These are phyloP conservation scores for Bondarzewia mesenterica DNA, from an alignment of 1,284 basidiomycete species.

Conservation along the genomic window DNA sequence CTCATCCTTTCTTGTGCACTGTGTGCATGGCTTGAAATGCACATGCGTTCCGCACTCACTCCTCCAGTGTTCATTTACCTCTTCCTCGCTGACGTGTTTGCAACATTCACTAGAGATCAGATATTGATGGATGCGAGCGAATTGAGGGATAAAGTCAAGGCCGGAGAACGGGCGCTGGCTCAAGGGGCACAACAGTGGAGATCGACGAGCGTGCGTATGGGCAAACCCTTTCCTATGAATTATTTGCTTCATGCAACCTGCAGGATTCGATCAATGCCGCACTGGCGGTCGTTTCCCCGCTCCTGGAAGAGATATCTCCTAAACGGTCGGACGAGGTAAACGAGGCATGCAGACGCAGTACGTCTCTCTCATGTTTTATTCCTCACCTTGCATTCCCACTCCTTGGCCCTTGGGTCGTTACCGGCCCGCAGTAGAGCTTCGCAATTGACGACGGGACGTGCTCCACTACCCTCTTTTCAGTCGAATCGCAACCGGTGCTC, in stretches of 20 bases:
- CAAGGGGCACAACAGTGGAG: neutral
- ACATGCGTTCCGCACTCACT: too few relatives aligned
- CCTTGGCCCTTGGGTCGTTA: too few relatives aligned
- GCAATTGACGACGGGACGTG: too few relatives aligned
- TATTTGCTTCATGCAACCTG: too few relatives aligned
- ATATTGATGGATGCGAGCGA: neutral
- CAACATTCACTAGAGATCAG: neutral
- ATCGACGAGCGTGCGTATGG: neutral
- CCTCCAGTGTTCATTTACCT: too few relatives aligned
- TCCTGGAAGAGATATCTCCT: neutral
- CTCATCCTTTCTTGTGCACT: too few relatives aligned
- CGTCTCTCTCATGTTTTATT: neutral
- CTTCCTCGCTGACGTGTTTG: neutral
- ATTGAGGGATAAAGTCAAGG: neutral
- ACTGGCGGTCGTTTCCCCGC: neutral
- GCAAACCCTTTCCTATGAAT: too few relatives aligned
- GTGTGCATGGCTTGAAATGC: too few relatives aligned
- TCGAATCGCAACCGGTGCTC: neutral
- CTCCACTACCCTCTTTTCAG: neutral
- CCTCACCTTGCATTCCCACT: too few relatives aligned
- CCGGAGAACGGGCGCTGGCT: neutral
- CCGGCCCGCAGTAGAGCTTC: too few relatives aligned
- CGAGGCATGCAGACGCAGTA: neutral
- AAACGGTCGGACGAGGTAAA: neutral
- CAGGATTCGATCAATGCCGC: neutral